Evolutionary conservation across 208 protist genomes (phyloP), one percentile per base, ranked within the genome.

Genomic region (Leishmania martiniquensis): DNA sequence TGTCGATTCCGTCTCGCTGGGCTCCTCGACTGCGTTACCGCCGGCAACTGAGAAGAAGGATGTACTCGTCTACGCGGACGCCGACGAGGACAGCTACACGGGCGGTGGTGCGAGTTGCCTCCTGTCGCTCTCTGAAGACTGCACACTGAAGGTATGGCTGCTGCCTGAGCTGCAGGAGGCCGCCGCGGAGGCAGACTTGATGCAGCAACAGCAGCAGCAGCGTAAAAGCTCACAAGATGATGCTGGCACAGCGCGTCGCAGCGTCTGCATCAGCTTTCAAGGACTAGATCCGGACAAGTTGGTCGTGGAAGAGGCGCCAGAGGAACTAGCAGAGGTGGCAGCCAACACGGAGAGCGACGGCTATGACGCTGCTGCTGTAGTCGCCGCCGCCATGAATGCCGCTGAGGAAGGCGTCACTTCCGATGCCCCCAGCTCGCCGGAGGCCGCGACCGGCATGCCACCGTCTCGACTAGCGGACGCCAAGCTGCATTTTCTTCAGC

Each of bases 141-240:
- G 86, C 45, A 87, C 76, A 9, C 63, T 93, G 72, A 89, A 91
- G 74, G 87, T 94, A 55, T 96, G 92, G 92, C 68, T 83, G 39
- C 75, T 94, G 62, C 92, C 92, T n/a, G 77, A 89, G n/a, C 80
- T 83, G 42, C 82, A 89, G 25, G 88, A 93, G 37, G 75, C 75
- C 0, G 78, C 84, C 25, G 81, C 86, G 55, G 87, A 91, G 49
- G 72, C 68, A 34, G 74, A 77, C 49, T 63, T 86, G 37, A 70
- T 78, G 62, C 84, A 91, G 71, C 84, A 92, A 45, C 77, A 90
- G 47, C 78, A 91, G 25, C 65, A 66, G 2, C 71, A 83, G n/a
- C 72, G 81, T 42, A 76, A 88, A 7, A 22, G 29, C 37, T 47
- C 59, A 5, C 55, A 77, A 32, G 63, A 54, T 34, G 49, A 1